phyloP scores from a whole-genome alignment of 1,284 basidiomycete species.

The Sutorius eximius region DNA sequence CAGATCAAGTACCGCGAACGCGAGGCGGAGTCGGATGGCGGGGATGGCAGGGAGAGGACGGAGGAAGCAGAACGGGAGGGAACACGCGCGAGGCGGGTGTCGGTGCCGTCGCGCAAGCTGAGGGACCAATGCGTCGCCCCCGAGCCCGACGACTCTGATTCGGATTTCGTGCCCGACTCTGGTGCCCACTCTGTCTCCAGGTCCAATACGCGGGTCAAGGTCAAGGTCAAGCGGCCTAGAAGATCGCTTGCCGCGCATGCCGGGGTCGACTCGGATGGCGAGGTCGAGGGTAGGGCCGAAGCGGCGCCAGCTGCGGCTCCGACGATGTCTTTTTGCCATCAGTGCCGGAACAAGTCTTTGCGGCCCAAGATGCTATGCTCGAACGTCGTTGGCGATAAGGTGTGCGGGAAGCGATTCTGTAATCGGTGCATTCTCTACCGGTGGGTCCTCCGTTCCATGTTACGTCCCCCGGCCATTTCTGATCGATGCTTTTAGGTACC shows the following conservation, averaged over 20 bases:
- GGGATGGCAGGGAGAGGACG: no score
- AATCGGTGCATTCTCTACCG: constrained; percentile 28
- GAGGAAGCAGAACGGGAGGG: no score
- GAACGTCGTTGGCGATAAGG: constrained; percentile 11
- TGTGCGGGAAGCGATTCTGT: constrained; percentile 33
- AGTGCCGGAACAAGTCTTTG: constrained; percentile 20
- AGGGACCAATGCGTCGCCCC: constrained; percentile 4
- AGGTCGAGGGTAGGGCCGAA: no score
- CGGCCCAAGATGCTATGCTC: constrained; percentile 35
- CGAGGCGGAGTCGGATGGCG: neutral
- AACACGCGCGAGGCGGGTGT: constrained; percentile 4
- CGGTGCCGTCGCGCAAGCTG: constrained; percentile 21
- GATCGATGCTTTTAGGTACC: constrained; percentile 23
- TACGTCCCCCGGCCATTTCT: constrained; percentile 2
- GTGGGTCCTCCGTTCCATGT: constrained; percentile 17
- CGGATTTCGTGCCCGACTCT: constrained; percentile 19
- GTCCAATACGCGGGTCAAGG: neutral
- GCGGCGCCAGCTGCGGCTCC: neutral
- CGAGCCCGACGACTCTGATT: constrained; percentile 16
- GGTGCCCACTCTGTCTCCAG: neutral
- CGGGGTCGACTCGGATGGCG: no score
- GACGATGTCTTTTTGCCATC: constrained; percentile 26
- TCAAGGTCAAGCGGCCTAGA: constrained; percentile 5
- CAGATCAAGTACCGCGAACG: constrained; percentile 34
- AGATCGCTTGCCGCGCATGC: neutral